Evolutionary conservation across 805 yeast genomes (phyloP).

Genomic region (Wickerhamiella sorbophila): DNA sequence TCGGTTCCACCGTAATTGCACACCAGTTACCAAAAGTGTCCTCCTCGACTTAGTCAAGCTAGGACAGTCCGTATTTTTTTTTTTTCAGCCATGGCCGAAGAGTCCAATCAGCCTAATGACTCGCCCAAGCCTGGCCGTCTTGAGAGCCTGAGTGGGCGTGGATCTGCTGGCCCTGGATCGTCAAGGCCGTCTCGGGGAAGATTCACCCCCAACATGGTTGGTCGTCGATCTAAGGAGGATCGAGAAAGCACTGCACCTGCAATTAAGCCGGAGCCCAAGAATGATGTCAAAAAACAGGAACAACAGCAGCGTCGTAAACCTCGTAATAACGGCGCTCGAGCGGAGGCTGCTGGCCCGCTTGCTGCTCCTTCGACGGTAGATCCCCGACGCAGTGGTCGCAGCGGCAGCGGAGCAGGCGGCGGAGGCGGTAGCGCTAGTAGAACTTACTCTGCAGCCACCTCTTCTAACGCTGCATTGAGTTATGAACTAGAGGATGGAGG

Average conservation of each 20-base stretch:
- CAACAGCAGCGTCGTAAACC: constrained; percentile 9
- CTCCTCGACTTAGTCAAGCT: no score
- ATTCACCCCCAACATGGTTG: constrained; percentile 79
- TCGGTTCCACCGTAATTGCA: no score
- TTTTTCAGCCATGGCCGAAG: neutral
- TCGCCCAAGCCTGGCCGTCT: constrained; percentile 1
- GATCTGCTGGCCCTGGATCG: constrained; percentile 9
- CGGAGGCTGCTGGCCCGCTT: constrained; percentile 26
- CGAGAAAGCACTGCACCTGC: constrained; percentile 65
- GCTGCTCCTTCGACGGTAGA: constrained; percentile 22
- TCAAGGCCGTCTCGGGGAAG: constrained; percentile 11
- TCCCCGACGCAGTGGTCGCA: neutral
- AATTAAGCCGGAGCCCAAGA: constrained; percentile 24
- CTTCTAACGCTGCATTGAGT: neutral
- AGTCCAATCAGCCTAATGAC: neutral
- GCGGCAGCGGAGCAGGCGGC: constrained; percentile 7
- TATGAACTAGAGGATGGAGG: constrained; percentile 7
- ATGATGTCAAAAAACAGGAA: constrained; percentile 11
- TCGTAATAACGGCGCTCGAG: constrained; percentile 11
- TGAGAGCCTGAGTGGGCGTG: constrained; percentile 1
- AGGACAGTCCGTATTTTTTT: no score
- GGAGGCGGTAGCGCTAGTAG: neutral
- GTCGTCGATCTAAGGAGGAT: constrained; percentile 70
- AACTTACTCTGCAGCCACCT: neutral
- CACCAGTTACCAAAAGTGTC: no score